A percentile compares a stretch with the other conserved stretches of the same genome.
phyloP scores from a whole-genome alignment of 371 early-diverging fungal species.

The Lichtheimia ramosa region DNA sequence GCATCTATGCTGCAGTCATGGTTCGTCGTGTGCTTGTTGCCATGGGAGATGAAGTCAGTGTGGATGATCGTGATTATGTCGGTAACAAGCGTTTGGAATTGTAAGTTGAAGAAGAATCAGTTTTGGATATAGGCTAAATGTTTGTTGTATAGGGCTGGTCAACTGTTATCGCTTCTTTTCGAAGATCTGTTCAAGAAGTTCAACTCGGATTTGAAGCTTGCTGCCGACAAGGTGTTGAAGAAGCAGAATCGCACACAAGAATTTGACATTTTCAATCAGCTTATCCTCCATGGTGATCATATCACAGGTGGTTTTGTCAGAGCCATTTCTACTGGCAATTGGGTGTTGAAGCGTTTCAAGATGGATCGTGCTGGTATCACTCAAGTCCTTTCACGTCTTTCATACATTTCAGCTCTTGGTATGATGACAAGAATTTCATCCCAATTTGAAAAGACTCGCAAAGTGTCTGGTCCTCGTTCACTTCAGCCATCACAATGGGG shows the following conservation, averaged over 20 bases:
- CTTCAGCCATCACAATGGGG: slow-evolving; percentile 99
- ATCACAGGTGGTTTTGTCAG: slow-evolving; percentile 96
- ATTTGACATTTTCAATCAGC: slow-evolving; percentile 93
- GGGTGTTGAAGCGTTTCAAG: slow-evolving; percentile 99
- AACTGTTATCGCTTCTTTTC: slow-evolving; percentile 96
- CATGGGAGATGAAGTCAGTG: slow-evolving; percentile 73
- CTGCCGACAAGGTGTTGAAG: slow-evolving; percentile 92
- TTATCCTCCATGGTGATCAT: slow-evolving; percentile 82
- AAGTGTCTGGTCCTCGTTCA: slow-evolving; percentile 98
- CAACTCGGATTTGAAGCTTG: slow-evolving; percentile 87
- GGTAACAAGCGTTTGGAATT: slow-evolving; percentile 99
- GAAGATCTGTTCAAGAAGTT: slow-evolving; percentile 99
- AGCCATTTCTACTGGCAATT: slow-evolving; percentile 99
- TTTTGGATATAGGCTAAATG: neutral
- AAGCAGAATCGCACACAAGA: slow-evolving; percentile 92
- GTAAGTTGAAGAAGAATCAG: slow-evolving; percentile 43
- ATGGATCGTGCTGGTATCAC: slow-evolving; percentile 99
- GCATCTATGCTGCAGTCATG: slow-evolving; percentile 97
- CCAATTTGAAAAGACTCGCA: slow-evolving; percentile 99
- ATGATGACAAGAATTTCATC: slow-evolving; percentile 99
- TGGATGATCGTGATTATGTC: slow-evolving; percentile 99
- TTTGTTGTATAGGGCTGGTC: slow-evolving; percentile 86
- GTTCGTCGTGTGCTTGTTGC: slow-evolving; percentile 94
- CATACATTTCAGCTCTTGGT: slow-evolving; percentile 97
- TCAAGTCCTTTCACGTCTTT: slow-evolving; percentile 95